These are phyloP conservation scores for Nemania sp. DNA, from an alignment of 2,329 filamentous ascomycete genomes.

Conservation along the genomic window DNA sequence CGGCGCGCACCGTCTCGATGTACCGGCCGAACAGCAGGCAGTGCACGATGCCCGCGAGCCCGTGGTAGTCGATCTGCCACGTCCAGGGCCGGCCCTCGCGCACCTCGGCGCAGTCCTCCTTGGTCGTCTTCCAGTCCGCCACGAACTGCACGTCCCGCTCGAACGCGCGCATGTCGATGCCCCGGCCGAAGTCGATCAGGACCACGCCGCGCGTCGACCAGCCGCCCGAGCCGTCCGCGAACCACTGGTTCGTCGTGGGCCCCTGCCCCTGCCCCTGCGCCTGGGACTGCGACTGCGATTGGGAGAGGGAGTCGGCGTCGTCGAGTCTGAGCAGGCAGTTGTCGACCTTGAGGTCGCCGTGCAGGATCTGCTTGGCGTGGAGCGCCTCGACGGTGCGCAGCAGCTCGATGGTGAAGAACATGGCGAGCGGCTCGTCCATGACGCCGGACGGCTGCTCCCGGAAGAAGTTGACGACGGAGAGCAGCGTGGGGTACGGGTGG, in stretches of 20 bases:
- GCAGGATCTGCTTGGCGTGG: slow-evolving; percentile 77
- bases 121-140: slow-evolving; percentile 89
- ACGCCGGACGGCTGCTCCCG: slow-evolving; percentile 71
- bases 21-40: slow-evolving; percentile 92
- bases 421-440: slow-evolving; percentile 88
- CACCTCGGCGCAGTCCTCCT: slow-evolving; percentile 93
- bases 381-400: slow-evolving; percentile 87
- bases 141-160: slow-evolving; percentile 79
- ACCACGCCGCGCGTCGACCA: slow-evolving; percentile 82
- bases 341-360: slow-evolving; percentile 94
- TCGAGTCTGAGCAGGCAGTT: slow-evolving; percentile 91
- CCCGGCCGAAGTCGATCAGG: slow-evolving; percentile 93
- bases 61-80: slow-evolving; percentile 96
- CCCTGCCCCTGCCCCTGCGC: slow-evolving; percentile 29
- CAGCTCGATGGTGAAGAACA: slow-evolving; percentile 94
- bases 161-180: slow-evolving; percentile 91
- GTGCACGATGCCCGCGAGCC: slow-evolving; percentile 85
- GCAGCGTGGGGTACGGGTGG: slow-evolving; percentile 84
- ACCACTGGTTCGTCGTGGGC: slow-evolving; percentile 62
- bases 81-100: slow-evolving; percentile 94
- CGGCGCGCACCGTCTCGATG: slow-evolving; percentile 74
- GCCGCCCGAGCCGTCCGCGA: slow-evolving; percentile 72
- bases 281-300: slow-evolving; percentile 14
- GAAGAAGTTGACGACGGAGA: slow-evolving; percentile 92
- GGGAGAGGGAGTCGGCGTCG: slow-evolving; percentile 32